Evolutionary conservation across 768 basidiomycete species (phyloP), one percentile per base, ranked within the genome.

Genomic region (Hericium coralloides): DNA sequence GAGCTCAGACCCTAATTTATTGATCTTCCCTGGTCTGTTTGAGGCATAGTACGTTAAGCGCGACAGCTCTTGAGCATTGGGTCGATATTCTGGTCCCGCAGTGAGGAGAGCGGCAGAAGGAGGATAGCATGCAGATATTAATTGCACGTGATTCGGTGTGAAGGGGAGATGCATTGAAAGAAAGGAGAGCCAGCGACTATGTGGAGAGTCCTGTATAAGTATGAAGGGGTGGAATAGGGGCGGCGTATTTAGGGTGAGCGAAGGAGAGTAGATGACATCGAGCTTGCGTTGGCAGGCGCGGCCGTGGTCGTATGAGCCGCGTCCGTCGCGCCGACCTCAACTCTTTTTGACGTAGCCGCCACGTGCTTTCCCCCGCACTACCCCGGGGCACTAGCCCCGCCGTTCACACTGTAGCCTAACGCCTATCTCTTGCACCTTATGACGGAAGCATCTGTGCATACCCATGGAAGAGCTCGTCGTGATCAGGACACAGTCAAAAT

Each of bases 61-160:
- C 52, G 91, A 92, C 15, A 92, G 77, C 64, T 93, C 91, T 68
- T 92, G 91, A 0, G 87, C 77, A 63, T 92, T 92, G 12, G 91
- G 90, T 12, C 79, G 79, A 69, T 83, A 91, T 56, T 86, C 83
- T 52, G 92, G 86, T 38, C 82, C 89, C 20, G 89, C 78, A 17
- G 87, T 82, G 54, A 85, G 73, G 37, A 95, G 78, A 5, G 83
- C 76, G 53, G 91, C 84, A 45, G 83, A 74, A 8, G 89, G 81
- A 15, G 93, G 93, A 68, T 95, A 95, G 69, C 92, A 95, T 38
- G 90, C 83, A 55, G 83, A 82, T 67, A 95, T 81, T 59, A 93
- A 83, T 64, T 84, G 81, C 65, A 92, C 81, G 74, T 93, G 91
- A 73, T 87, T 83, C 60, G 91, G 85, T 56, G 86, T 85, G 73